A percentile compares a stretch with the other conserved stretches of the same genome.
Conservation (phyloP, 345 rosid species). For the Kernera saxatilis region DNA sequence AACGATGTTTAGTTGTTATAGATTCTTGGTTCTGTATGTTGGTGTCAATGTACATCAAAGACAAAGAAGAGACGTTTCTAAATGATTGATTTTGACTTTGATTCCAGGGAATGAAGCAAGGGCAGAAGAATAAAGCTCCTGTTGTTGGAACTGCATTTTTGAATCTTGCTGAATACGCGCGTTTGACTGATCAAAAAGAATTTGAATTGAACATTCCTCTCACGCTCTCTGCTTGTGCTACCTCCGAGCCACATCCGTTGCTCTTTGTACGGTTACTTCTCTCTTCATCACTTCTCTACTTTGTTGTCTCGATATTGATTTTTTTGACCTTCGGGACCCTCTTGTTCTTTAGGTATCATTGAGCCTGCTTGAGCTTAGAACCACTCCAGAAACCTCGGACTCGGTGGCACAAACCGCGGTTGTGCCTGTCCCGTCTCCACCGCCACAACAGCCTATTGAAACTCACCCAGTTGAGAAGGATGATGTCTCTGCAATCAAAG, state of each 20-base stretch:
- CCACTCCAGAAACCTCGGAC: constrained; percentile 50
- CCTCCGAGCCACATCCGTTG: constrained; percentile 39
- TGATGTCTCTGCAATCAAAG: constrained; percentile 42
- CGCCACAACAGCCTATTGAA: constrained; percentile 26
- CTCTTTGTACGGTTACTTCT: constrained; percentile 52
- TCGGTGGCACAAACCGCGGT: constrained; percentile 43
- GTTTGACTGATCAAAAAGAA: constrained; percentile 42
- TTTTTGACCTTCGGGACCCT: not conserved
- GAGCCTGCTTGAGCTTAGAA: constrained; percentile 65
- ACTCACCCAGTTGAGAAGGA: constrained; percentile 28
- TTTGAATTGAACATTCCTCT: constrained; percentile 54
- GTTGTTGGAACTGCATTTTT: constrained; percentile 48
- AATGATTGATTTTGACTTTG: not conserved
- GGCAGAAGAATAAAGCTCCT: constrained; percentile 44
- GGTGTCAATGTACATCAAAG: not conserved
- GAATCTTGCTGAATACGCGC: constrained; percentile 67
- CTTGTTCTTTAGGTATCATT: constrained; percentile 56
- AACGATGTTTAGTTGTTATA: not conserved
- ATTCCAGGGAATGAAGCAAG: constrained; percentile 59
- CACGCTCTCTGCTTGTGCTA: constrained; percentile 25
- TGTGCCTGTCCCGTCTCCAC: constrained; percentile 46
- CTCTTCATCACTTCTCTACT: not conserved
- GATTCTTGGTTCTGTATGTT: constrained; percentile 7
- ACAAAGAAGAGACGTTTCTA: not conserved
- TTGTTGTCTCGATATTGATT: not conserved